Evolutionary conservation across 306 rosid species (phyloP), one percentile per base, ranked within the genome.

Genomic region (Dicorynia guianensis): DNA sequence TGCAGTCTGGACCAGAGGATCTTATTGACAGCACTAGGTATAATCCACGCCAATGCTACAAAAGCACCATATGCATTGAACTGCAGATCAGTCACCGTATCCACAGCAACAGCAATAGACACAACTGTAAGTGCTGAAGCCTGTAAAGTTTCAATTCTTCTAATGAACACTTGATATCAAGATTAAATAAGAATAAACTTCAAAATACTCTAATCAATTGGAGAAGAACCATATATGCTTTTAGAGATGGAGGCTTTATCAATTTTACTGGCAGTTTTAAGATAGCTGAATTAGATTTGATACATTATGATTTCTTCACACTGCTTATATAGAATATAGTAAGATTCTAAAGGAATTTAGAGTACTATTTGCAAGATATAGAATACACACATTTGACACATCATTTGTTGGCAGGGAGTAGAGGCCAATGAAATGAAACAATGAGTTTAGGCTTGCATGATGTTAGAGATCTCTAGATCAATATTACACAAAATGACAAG

Each of bases 1-100:
- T 93, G 98, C 69, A 93, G 76, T 76, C 83, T 84, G 70, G 95
- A 90, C 96, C 98, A 93, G 70, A 89, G 95, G 81, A 93, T 90
- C 83, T 90, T 90, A 75, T 90, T 89, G 54, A 89, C 84, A 38
- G 93, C 96, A 69, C 98, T 90, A 0, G 98, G 96, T 68, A 93
- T 75, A 75, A 90, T 87, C 96, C 98, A 93, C 1, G 96, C 95
- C 63, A 89, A 79, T 3, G 96, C 98, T 39, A 89, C 75, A 67
- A 89, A 93, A 34, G 95, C 95, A 63, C 96, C 96, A 81, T 89
- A 93, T 30, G 86, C 65, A 34, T 90, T 83, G 76, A 93, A 90
- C 76, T 93, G 96, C 77, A 93, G 80, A 84, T 93, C 95, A 33
- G 96, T 87, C 44, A 90, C 96, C 5, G 94, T 90, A 17, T 94